phyloP scores from a whole-genome alignment of 192 early-diverging fungal species.

The Backusella sp. region DNA sequence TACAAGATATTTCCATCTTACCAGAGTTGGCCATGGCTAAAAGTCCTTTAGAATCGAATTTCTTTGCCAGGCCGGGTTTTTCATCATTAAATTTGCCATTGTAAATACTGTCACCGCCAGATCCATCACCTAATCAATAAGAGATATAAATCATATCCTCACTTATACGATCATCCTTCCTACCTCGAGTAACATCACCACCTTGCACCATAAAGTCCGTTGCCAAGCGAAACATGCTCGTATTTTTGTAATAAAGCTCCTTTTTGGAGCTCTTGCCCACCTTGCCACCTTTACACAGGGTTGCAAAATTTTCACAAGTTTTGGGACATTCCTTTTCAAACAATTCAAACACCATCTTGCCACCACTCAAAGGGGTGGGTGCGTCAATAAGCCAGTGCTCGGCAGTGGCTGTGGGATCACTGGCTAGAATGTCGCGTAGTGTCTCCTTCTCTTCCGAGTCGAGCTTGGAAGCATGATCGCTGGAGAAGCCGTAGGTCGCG shows the following conservation, averaged over 20 bases:
- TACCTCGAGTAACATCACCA: slow-evolving; percentile 43
- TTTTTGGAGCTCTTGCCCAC: slow-evolving; percentile 40
- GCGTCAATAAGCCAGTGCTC: slow-evolving; percentile 17
- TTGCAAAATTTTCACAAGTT: slow-evolving; percentile 39
- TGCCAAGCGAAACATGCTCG: slow-evolving; percentile 34
- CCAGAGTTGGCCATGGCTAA: slow-evolving; percentile 63
- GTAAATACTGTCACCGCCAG: slow-evolving; percentile 60
- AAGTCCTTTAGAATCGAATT: slow-evolving; percentile 22
- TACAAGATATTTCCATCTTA: not conserved
- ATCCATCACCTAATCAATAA: slow-evolving; percentile 32
- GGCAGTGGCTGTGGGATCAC: slow-evolving; percentile 21
- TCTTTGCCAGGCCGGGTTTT: slow-evolving; percentile 33
- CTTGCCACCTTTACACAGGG: slow-evolving; percentile 32
- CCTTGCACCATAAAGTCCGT: slow-evolving; percentile 40
- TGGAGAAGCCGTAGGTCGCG: slow-evolving; percentile 29
- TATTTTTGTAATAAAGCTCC: slow-evolving; percentile 29
- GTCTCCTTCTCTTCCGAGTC: slow-evolving; percentile 25
- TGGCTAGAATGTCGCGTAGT: slow-evolving; percentile 25
- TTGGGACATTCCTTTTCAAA: slow-evolving; percentile 33
- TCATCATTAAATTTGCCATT: slow-evolving; percentile 61
- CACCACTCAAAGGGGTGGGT: slow-evolving; percentile 23
- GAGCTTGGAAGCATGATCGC: slow-evolving; percentile 1
- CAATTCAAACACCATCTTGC: slow-evolving; percentile 31
- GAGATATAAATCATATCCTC: not conserved
- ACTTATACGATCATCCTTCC: not conserved